phyloP scores from a whole-genome alignment of 805 yeast genomes.

The Cyberlindnera amylophila region DNA sequence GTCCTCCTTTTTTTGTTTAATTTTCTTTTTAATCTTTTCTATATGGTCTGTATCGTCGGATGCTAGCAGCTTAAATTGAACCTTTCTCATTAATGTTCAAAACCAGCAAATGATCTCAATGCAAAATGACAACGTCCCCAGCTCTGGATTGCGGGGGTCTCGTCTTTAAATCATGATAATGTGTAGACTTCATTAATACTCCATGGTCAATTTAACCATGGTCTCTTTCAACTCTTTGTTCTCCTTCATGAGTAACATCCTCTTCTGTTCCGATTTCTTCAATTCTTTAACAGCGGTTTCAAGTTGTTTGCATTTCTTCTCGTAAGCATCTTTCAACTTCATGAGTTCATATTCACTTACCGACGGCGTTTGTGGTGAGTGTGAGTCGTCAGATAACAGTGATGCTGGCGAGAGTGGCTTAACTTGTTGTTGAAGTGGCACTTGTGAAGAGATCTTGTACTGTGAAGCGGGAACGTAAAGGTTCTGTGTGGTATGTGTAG shows the following conservation, averaged over 20 bases:
- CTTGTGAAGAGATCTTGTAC: neutral
- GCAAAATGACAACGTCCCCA: too few relatives aligned
- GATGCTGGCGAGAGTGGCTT: slow-evolving; percentile 35
- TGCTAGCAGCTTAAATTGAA: too few relatives aligned
- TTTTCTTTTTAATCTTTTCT: too few relatives aligned
- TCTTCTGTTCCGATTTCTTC: slow-evolving; percentile 35
- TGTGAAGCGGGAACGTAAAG: slow-evolving; percentile 1
- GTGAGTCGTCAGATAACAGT: slow-evolving; percentile 29
- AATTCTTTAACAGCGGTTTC: slow-evolving; percentile 31
- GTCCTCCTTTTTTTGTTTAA: neutral
- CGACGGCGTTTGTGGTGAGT: slow-evolving; percentile 18
- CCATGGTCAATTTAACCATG: slow-evolving; percentile 22
- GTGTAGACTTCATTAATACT: neutral
- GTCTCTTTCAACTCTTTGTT: slow-evolving; percentile 33
- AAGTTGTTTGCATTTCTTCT: slow-evolving; percentile 31
- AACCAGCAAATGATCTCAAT: too few relatives aligned
- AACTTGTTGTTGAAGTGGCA: neutral
- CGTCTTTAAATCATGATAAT: slow-evolving; percentile 1
- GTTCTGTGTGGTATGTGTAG: neutral
- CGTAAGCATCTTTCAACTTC: slow-evolving; percentile 31
- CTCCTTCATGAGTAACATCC: slow-evolving; percentile 34
- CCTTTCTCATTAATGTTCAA: too few relatives aligned
- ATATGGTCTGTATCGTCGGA: too few relatives aligned
- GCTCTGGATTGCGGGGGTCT: too few relatives aligned
- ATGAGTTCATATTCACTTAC: slow-evolving; percentile 5